A percentile compares a stretch with the other conserved stretches of the same genome.
Conservation (phyloP, 345 rosid species). For the Eutrema heterophyllum region DNA sequence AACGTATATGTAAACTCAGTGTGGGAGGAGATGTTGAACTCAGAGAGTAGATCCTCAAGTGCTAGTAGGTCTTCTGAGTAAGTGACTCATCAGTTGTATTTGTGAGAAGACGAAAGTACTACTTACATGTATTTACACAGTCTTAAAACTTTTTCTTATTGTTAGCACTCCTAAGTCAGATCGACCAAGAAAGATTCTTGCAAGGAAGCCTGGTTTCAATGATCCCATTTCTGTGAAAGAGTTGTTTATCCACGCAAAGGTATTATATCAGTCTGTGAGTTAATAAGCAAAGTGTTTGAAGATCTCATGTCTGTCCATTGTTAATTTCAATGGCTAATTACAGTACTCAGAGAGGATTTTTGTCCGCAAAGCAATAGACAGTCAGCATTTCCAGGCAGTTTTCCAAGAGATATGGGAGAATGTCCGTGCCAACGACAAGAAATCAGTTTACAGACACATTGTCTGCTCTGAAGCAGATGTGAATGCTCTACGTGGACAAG, state of each 20-base stretch:
- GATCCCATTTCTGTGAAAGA: conserved; percentile 71
- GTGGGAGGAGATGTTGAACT: conserved; percentile 66
- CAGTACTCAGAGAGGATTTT: conserved; percentile 67
- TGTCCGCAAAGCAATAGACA: conserved; percentile 44
- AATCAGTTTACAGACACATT: conserved; percentile 61
- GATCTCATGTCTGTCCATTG: neutral
- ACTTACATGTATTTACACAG: conserved; percentile 16
- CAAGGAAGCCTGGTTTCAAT: conserved; percentile 50
- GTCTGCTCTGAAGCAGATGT: conserved; percentile 58
- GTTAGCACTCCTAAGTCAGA: conserved; percentile 44
- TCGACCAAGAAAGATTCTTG: conserved; percentile 38
- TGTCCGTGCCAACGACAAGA: conserved; percentile 61
- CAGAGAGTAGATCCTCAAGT: conserved; percentile 32
- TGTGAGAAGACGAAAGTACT: conserved; percentile 5
- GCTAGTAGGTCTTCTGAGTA: conserved; percentile 46
- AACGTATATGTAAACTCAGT: conserved; percentile 62
- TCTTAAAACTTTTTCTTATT: conserved; percentile 14
- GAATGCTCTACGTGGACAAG: conserved; percentile 54
- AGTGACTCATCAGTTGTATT: conserved; percentile 23
- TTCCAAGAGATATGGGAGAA: conserved; percentile 58
- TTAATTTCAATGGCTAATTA: conserved; percentile 11
- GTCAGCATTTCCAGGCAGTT: conserved; percentile 36
- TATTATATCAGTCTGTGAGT: conserved; percentile 16
- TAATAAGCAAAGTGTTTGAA: neutral
- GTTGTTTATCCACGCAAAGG: conserved; percentile 77